Conservation (phyloP, 2,329 filamentous ascomycete genomes). For the Trichoderma breve region DNA sequence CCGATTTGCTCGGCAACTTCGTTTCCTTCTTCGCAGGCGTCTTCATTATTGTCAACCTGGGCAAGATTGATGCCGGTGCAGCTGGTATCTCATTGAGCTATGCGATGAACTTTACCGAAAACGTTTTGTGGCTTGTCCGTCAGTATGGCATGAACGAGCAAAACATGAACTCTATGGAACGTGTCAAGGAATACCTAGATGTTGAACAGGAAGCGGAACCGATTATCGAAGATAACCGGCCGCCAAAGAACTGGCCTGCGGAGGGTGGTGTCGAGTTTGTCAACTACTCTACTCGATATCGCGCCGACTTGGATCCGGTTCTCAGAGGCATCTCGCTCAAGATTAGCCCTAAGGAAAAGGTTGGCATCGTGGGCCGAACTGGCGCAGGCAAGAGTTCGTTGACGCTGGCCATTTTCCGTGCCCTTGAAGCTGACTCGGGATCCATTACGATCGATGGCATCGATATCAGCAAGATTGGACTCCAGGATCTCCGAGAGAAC, state of each 20-base stretch:
- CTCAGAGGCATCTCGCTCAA: slow-evolving; percentile 81
- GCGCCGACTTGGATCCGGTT: slow-evolving; percentile 82
- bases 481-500: slow-evolving; percentile 88
- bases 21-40: slow-evolving; percentile 92
- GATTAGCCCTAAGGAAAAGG: slow-evolving; percentile 82
- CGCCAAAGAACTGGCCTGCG: slow-evolving; percentile 78
- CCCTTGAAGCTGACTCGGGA: slow-evolving; percentile 84
- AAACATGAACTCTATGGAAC: slow-evolving; percentile 99
- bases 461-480: slow-evolving; percentile 85
- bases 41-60: slow-evolving; percentile 83
- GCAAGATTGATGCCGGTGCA: slow-evolving; percentile 81
- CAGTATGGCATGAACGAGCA: slow-evolving; percentile 95
- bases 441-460: slow-evolving; percentile 87
- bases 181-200: slow-evolving; percentile 94
- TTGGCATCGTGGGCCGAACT: slow-evolving; percentile 92
- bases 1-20: slow-evolving; percentile 84
- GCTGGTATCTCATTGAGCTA: slow-evolving; percentile 94
- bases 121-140: slow-evolving; percentile 92
- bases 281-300: slow-evolving; percentile 84
- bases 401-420: slow-evolving; percentile 88
- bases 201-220: slow-evolving; percentile 88
- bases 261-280: slow-evolving; percentile 85
- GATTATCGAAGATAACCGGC: slow-evolving; percentile 74
- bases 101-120: slow-evolving; percentile 94
- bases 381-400: slow-evolving; percentile 96